phyloP scores from a whole-genome alignment of 768 basidiomycete genomes.

The Tulasnella sp. region DNA sequence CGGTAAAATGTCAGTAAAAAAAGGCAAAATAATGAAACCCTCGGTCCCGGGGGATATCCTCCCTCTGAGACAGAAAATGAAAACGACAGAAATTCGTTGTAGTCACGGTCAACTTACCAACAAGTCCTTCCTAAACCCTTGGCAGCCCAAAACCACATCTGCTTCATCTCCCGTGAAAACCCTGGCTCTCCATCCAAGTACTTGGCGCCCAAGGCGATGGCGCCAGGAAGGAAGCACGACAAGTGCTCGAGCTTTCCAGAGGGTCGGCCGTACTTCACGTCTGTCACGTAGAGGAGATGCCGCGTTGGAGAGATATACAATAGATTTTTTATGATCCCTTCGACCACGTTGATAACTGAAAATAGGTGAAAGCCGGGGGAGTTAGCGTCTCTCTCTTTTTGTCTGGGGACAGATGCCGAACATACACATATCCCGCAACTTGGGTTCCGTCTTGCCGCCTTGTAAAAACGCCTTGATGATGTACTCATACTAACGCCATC shows the following conservation, averaged over 20 bases:
- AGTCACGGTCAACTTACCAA: conserved; percentile 44
- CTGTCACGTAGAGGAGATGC: conserved; percentile 61
- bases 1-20: background rate
- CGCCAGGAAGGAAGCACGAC: conserved; percentile 69
- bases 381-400: background rate
- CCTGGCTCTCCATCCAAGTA: conserved; percentile 28
- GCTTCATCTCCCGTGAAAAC: conserved; percentile 50
- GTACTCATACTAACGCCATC: conserved; percentile 14
- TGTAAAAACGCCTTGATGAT: conserved; percentile 17
- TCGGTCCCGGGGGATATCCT: background rate
- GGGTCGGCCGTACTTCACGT: conserved; percentile 32
- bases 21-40: too few relatives aligned
- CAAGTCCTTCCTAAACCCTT: conserved; percentile 67
- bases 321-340: conserved; percentile 36
- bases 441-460: conserved; percentile 8
- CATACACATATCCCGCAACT: conserved; percentile 11
- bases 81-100: background rate
- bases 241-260: conserved; percentile 52
- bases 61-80: background rate
- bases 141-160: conserved; percentile 69
- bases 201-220: conserved; percentile 62
- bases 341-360: conserved; percentile 25
- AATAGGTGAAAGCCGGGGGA: background rate
- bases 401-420: background rate
- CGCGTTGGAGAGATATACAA: conserved; percentile 61